Evolutionary conservation across 2,329 filamentous ascomycete species (phyloP), one percentile per base, ranked within the genome.

Genomic region (Neofusicoccum kwambonambiense): DNA sequence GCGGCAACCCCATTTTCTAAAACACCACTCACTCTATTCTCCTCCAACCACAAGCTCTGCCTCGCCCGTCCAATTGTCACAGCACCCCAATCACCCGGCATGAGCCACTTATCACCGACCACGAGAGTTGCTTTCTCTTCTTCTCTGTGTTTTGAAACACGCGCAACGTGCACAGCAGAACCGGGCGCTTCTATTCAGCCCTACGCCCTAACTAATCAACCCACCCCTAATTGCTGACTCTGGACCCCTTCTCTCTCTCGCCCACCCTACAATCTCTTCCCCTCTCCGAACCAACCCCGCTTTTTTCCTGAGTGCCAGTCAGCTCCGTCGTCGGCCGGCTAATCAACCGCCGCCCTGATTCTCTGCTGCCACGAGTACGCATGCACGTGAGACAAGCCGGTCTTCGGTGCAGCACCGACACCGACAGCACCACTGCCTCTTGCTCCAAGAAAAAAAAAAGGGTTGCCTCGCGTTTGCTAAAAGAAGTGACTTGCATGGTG

Each of bases 161-260:
- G 34, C 34, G 34, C 34, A 17, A 31, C 34, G 11, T 9, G 34
- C 50, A 37, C 50, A 54, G 34, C 35, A 54, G 3, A 39, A 54
- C 50, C 34, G n/a, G 13, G 22, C 22, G 49, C 49, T 31, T 34
- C 54, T 60, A n/a, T n/a, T 60, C 56, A 60, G 56, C 56, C 56
- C 42, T 60, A 60, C 56, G 56, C 56, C 56, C 56, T 60, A 60
- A 45, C n/a, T 47, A 27, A 60, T 60, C 56, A 60, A 37, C 17
- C 17, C 27, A n/a, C 22, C 34, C 15, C 56, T 60, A 60, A 47
- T 35, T 47, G 42, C 56, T 47, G 56, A 60, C 56, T 60, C 34
- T 22, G 15, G 27, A 35, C 42, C 41, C n/a, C 37, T 60, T 17
- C n/a, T 47, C 12, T 5, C 41, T 27, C n/a, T 17, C 15, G 41